Percentiles rank a stretch among this genome's conserved stretches.
phyloP scores from a whole-genome alignment of 176 grass and related monocot species.

The Avena atlantica region DNA sequence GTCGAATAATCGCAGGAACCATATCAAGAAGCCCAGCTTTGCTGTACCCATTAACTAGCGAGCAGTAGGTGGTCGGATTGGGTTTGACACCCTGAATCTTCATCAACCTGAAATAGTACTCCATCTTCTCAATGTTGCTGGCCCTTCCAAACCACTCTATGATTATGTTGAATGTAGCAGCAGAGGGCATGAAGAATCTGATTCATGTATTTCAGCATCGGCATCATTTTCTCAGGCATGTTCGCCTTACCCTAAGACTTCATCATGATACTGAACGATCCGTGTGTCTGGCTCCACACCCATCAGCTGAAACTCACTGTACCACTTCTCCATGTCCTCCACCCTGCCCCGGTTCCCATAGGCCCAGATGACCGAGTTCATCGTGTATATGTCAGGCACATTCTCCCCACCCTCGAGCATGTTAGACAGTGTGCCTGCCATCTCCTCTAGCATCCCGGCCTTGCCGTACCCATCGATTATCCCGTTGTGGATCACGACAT shows the following conservation, averaged over 20 bases:
- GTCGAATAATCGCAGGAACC: conserved; percentile 75
- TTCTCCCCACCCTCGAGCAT: conserved; percentile 76
- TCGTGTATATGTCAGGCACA: conserved; percentile 79
- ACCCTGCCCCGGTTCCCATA: conserved; percentile 70
- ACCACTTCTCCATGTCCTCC: conserved; percentile 82
- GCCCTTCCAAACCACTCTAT: conserved; percentile 77
- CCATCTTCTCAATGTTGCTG: conserved; percentile 86
- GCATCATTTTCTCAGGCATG: conserved; percentile 68
- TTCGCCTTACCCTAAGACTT: conserved; percentile 75
- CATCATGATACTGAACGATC: conserved; percentile 84
- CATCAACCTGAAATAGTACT: conserved; percentile 86
- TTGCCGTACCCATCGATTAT: conserved; percentile 88
- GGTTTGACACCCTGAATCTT: conserved; percentile 87
- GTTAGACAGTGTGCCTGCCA: conserved; percentile 55
- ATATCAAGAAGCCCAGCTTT: conserved; percentile 72
- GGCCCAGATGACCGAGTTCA: conserved; percentile 89
- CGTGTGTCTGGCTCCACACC: conserved; percentile 69
- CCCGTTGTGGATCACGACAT: conserved; percentile 76
- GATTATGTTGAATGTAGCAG: conserved; percentile 73
- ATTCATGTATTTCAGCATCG: conserved; percentile 77
- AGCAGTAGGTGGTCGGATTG: conserved; percentile 84
- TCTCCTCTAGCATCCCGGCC: conserved; percentile 65
- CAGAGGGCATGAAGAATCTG: conserved; percentile 63
- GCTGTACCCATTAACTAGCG: conserved; percentile 70
- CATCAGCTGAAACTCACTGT: conserved; percentile 81